These are phyloP conservation scores for Pezicula neosporulosa DNA, from an alignment of 2,329 filamentous ascomycete species.

Conservation along the genomic window DNA sequence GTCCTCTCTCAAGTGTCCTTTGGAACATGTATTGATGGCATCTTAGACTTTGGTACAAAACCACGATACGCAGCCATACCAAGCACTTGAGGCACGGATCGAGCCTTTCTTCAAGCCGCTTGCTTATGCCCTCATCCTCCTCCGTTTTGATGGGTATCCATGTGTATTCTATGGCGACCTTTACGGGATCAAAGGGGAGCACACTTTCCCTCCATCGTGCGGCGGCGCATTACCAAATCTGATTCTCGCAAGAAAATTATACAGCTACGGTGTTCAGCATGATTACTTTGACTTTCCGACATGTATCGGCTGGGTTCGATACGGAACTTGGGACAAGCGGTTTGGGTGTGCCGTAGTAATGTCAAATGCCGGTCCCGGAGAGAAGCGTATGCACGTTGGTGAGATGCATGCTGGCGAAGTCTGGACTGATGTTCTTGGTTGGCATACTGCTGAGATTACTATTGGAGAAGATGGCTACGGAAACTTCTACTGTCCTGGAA, in stretches of 20 bases:
- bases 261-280: slow-evolving; percentile 61
- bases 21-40: background rate
- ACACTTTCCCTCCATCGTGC: slow-evolving; percentile 46
- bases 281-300: slow-evolving; percentile 60
- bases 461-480: slow-evolving; percentile 60
- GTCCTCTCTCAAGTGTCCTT: slow-evolving; percentile 16
- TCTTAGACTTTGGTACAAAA: slow-evolving; percentile 65
- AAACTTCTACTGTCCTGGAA: slow-evolving; percentile 48
- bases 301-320: slow-evolving; percentile 55
- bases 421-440: slow-evolving; percentile 61
- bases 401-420: slow-evolving; percentile 51
- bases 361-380: slow-evolving; percentile 44
- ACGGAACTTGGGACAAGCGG: slow-evolving; percentile 44
- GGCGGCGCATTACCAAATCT: slow-evolving; percentile 54
- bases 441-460: slow-evolving; percentile 48
- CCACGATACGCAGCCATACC: slow-evolving; percentile 66
- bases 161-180: slow-evolving; percentile 71
- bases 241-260: slow-evolving; percentile 59
- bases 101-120: slow-evolving; percentile 67
- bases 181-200: slow-evolving; percentile 54
- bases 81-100: slow-evolving; percentile 59
- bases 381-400: slow-evolving; percentile 62
- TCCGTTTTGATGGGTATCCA: slow-evolving; percentile 59
- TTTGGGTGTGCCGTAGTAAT: slow-evolving; percentile 54
- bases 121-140: slow-evolving; percentile 68